These are phyloP conservation scores for Aspergillus tubingensis DNA, from an alignment of 2,329 filamentous ascomycete species.

Conservation along the genomic window DNA sequence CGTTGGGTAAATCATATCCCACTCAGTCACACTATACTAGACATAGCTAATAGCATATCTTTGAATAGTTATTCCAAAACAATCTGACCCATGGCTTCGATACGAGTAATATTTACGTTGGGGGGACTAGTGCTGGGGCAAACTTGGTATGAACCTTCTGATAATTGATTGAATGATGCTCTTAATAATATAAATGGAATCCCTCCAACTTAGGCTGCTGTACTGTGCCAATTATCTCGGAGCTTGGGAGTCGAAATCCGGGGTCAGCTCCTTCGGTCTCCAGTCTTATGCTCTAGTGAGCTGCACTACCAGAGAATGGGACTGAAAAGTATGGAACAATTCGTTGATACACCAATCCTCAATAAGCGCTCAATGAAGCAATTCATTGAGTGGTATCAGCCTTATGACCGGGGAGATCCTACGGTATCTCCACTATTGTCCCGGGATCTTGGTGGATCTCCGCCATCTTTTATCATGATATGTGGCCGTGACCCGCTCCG, in stretches of 20 bases:
- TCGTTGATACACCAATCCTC: background rate
- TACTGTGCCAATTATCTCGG: background rate
- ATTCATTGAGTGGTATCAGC: background rate
- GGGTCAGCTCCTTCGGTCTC: background rate
- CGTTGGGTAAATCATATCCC: background rate
- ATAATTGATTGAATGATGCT: background rate
- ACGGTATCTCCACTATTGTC: background rate
- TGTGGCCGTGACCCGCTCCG: background rate
- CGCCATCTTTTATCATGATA: background rate
- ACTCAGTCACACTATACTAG: background rate
- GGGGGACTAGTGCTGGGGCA: background rate
- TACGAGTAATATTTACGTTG: background rate
- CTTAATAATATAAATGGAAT: background rate
- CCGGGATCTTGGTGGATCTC: background rate
- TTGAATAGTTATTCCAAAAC: background rate
- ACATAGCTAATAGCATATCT: background rate
- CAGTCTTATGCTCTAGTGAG: background rate
- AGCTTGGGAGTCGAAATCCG: background rate
- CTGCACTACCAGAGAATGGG: background rate
- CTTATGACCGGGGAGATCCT: background rate
- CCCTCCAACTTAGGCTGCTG: background rate
- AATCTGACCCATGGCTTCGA: background rate
- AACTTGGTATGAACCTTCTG: background rate
- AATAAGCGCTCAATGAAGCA: background rate
- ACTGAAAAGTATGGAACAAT: background rate